A percentile compares a stretch with the other conserved stretches of the same genome.
These are phyloP conservation scores for Phoenix dactylifera DNA, from an alignment of 176 grass and related monocot genomes.

Conservation along the genomic window DNA sequence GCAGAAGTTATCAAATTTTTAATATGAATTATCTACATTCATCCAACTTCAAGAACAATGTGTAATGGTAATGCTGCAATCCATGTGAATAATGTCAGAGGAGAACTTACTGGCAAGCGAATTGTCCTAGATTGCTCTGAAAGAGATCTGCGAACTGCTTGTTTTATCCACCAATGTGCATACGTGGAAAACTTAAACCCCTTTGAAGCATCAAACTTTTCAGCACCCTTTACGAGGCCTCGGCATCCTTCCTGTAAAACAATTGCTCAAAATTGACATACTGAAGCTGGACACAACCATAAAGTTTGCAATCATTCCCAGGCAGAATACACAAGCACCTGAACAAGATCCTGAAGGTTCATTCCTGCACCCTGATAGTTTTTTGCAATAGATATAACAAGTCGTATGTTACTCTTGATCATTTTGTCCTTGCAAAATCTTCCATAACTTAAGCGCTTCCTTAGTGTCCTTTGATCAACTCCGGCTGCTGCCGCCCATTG, in stretches of 20 bases:
- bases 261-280: constrained; percentile 13
- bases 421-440: constrained; percentile 67
- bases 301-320: no score
- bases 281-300: neutral
- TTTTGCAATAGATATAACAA: constrained; percentile 88
- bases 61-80: neutral
- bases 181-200: constrained; percentile 98
- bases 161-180: constrained; percentile 94
- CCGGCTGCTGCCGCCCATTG: constrained; percentile 69
- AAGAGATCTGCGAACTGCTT: constrained; percentile 72
- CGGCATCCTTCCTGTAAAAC: constrained; percentile 63
- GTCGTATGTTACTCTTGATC: constrained; percentile 71
- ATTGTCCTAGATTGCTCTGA: constrained; percentile 64
- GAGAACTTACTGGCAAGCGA: constrained; percentile 56
- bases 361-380: constrained; percentile 44
- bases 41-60: no score
- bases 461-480: constrained; percentile 41
- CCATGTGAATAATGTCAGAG: constrained; percentile 3
- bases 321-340: constrained; percentile 33
- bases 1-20: no score
- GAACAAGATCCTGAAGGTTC: constrained; percentile 72
- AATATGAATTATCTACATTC: no score
- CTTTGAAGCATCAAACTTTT: constrained; percentile 85
- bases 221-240: constrained; percentile 58
- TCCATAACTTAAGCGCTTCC: constrained; percentile 48